Evolutionary conservation across 306 rosid species (phyloP), one percentile per base, ranked within the genome.

Genomic region (Trifolium pratense): DNA sequence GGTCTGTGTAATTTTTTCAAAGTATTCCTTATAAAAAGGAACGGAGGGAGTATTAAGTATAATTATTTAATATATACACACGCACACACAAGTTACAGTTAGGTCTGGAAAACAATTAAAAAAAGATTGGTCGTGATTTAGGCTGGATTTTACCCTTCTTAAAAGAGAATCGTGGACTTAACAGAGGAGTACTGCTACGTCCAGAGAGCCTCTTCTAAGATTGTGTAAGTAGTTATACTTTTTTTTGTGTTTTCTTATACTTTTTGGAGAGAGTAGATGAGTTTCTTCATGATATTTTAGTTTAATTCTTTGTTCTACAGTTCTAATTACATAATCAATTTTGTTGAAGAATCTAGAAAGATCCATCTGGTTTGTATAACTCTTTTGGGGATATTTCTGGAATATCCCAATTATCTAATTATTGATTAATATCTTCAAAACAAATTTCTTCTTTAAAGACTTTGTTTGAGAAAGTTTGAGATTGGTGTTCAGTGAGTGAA

Each of bases 311-410:
- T 53, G 59, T 53, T 53, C 59, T 20, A 20, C 59, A 53, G 29
- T 53, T 53, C 14, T 9, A 53, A 20, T 20, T 3, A 53, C 15
- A 53, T 17, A 52, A 21, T 53, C 59, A 20, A 31, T 18, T 52
- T 52, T 18, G 59, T 52, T 25, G 29, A 52, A 18, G 26, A n/a
- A n/a, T n/a, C n/a, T n/a, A n/a, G n/a, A 52, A 52, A 18, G 14
- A 18, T 52, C 31, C 59, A 53, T 18, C 29, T 52, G 59, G 59
- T 20, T 53, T 53, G 59, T 53, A 9, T 53, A 53, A 53, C 29
- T 53, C 26, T 20, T 53, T 53, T 53, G 13, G 59, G 31, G 29
- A 53, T 53, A 52, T 52, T n/a, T 45, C 20, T 52, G 59, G 13
- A 18, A 18, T 18, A 52, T 52, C 59, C 59, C 14, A 20, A 20